These are phyloP conservation scores for Serendipita sp. DNA, from an alignment of 768 basidiomycete genomes.

Conservation along the genomic window DNA sequence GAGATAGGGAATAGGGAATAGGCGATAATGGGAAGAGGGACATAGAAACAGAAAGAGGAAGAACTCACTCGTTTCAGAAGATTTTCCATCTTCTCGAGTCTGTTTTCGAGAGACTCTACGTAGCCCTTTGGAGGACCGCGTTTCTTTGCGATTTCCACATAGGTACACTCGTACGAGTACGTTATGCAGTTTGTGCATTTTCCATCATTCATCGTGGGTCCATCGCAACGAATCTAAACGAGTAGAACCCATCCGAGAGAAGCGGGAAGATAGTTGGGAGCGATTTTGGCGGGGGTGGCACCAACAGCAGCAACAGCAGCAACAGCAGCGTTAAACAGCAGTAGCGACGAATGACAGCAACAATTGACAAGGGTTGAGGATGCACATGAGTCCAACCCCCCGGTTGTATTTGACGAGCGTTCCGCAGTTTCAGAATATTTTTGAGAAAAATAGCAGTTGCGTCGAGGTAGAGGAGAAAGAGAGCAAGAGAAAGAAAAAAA, in stretches of 20 bases:
- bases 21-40: too few species aligned
- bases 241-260: neutral
- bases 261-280: too few species aligned
- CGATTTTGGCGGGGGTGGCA: too few species aligned
- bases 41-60: neutral
- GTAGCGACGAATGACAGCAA: conserved; percentile 14
- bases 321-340: neutral
- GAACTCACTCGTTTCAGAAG: conserved; percentile 25
- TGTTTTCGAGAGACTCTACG: conserved; percentile 40
- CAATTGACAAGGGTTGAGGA: conserved; percentile 8
- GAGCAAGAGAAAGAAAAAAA: neutral
- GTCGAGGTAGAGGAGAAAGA: conserved; percentile 19
- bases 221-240: conserved; percentile 3
- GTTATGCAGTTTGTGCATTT: conserved; percentile 48
- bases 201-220: conserved; percentile 33
- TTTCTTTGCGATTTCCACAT: conserved; percentile 50
- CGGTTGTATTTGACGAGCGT: conserved; percentile 35
- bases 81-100: conserved; percentile 36
- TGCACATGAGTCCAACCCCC: conserved; percentile 20
- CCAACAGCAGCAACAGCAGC: neutral
- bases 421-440: conserved; percentile 2
- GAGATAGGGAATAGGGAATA: too few species aligned
- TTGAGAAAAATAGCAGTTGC: too few species aligned
- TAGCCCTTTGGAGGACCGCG: conserved; percentile 54
- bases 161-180: conserved; percentile 45